phyloP scores from a whole-genome alignment of 164 flowering plant species.

The Protea cynaroides region DNA sequence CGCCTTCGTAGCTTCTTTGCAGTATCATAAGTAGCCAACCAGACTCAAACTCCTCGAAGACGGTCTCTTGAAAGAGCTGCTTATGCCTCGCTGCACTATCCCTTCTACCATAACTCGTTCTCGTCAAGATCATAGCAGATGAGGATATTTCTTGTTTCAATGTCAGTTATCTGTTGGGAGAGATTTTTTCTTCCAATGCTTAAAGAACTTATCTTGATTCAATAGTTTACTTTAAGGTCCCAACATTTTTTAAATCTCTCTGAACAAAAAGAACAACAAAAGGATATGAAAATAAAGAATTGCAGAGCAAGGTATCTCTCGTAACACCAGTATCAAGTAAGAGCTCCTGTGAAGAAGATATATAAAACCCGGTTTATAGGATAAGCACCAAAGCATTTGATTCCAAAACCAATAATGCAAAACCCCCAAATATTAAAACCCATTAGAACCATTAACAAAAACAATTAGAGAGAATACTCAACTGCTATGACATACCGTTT shows the following conservation, averaged over 20 bases:
- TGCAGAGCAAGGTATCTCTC: constrained; percentile 5
- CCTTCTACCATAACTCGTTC: not conserved
- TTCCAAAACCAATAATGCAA: constrained; percentile 89
- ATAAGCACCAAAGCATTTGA: constrained; percentile 64
- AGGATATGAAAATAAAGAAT: constrained; percentile 7
- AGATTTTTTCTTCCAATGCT: constrained; percentile 18
- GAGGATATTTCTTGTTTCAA: constrained; percentile 40
- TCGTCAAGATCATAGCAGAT: constrained; percentile 68
- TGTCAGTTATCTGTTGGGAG: not conserved
- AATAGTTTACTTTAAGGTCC: constrained; percentile 21
- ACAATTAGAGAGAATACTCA: constrained; percentile 3
- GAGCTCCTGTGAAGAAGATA: constrained; percentile 56
- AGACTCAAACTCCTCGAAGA: constrained; percentile 40
- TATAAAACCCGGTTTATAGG: constrained; percentile 50
- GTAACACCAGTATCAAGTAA: constrained; percentile 33
- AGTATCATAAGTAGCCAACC: constrained; percentile 83
- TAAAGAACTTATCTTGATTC: constrained; percentile 20
- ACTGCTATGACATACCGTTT: constrained; percentile 43
- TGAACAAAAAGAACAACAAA: constrained; percentile 2
- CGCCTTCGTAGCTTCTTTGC: constrained; percentile 73
- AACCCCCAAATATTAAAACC: not conserved
- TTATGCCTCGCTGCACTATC: no score
- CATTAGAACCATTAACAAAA: constrained; percentile 8
- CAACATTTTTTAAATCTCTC: constrained; percentile 21
- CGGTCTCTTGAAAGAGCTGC: constrained; percentile 60